Percentiles rank a stretch among this genome's conserved stretches.
phyloP scores from a whole-genome alignment of 306 rosid species.

The Trifolium dubium region DNA sequence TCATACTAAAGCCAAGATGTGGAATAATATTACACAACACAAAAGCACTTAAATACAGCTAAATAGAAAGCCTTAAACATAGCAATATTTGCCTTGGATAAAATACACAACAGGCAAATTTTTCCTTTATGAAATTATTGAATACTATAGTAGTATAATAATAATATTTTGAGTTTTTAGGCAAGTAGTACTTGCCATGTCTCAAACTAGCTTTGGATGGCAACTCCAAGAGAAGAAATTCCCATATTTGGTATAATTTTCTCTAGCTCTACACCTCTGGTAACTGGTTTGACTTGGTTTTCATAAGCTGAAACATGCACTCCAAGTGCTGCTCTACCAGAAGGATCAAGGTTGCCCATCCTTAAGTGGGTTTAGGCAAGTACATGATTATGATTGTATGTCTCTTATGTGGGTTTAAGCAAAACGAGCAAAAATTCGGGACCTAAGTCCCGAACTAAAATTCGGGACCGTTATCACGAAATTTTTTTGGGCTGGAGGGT shows the following conservation, averaged over 20 bases:
- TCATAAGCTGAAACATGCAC: slow-evolving; percentile 85
- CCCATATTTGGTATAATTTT: slow-evolving; percentile 63
- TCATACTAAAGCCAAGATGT: slow-evolving; percentile 26
- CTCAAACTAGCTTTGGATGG: slow-evolving; percentile 60
- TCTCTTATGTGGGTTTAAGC: too few species aligned
- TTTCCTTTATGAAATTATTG: slow-evolving; percentile 14
- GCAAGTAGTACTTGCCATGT: slow-evolving; percentile 26
- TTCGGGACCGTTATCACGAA: too few species aligned
- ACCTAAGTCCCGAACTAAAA: too few species aligned
- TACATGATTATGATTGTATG: too few species aligned
- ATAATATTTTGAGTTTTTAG: neutral
- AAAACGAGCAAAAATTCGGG: too few species aligned
- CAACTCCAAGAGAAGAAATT: slow-evolving; percentile 55
- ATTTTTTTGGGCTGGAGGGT: too few species aligned
- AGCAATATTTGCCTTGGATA: slow-evolving; percentile 22
- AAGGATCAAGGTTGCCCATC: slow-evolving; percentile 87
- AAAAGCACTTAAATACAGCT: slow-evolving; percentile 11
- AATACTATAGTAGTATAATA: neutral
- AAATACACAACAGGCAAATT: slow-evolving; percentile 37
- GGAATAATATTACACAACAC: neutral
- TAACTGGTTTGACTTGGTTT: slow-evolving; percentile 31
- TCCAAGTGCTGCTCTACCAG: slow-evolving; percentile 93
- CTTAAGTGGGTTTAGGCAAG: too few species aligned
- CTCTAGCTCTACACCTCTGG: slow-evolving; percentile 44
- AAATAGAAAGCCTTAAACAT: slow-evolving; percentile 31